Base-by-base conservation (phyloP, 805 yeast species). In the Blastobotrys attinorum region DNA sequence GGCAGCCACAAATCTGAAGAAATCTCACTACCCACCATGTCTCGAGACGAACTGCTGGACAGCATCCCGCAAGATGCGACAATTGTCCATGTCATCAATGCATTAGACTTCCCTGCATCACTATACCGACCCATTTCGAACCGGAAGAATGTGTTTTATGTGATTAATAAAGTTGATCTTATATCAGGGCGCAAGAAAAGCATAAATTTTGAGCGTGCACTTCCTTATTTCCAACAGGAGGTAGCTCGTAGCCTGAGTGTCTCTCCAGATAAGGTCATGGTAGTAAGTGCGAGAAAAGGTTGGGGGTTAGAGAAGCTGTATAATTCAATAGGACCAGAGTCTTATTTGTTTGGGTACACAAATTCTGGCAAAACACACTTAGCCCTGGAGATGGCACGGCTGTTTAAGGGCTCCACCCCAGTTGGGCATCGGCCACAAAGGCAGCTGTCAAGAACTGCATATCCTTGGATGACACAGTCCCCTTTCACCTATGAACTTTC, bases 281-380 rank as follows among this genome's bases (percentile, higher is more conserved):
- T 76, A 2, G 72, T 70, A 1, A 76, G 83, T 44, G 77, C 80
- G 0, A 64, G 61, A 27, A 61, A 63, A 6, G 66, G 68, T 21
- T 81, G 88, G 88, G 70, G 73, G 25, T 53, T 75, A 2, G 54
- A 63, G 1, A 52, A 56, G 1, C 54, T 82, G 2, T 49, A 68
- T 6, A 52, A 60, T 1, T 53, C 53, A 4, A 54, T 81, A 5
- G 66, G 67, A 0, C 45, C 43, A 8, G 50, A 45, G 5, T 53
- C 57, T 27, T 58, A 48, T 37, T 50, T 88, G 57, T 90, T 87
- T 38, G 97, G 96, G 18, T 72, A 92, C 60, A 85, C 95, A 1
- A 94, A 94, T 54, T 87, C 90, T 2, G 96, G 96, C 48, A 86
- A 86, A 54, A 80, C 92, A 0, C 73, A 87, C 0, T 70, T 87